phyloP scores from a whole-genome alignment of 805 yeast genomes.

The Sugiyamaella marilandica region DNA sequence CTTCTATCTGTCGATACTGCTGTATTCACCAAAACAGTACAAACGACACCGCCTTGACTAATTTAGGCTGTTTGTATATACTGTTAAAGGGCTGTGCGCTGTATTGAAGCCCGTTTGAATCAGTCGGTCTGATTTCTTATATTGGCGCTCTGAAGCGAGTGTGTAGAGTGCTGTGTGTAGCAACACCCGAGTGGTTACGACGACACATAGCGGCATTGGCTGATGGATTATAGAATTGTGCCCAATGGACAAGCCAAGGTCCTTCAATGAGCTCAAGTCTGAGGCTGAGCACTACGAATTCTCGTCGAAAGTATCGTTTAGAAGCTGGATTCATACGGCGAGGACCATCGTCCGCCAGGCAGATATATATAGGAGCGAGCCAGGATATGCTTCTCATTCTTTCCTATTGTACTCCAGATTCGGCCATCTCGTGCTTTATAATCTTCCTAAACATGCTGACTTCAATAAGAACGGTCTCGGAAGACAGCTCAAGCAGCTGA shows the following conservation, averaged over 20 bases:
- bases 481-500: slow-evolving; percentile 23
- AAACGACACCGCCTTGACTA: slow-evolving; percentile 34
- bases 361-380: slow-evolving; percentile 40
- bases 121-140: too few relatives aligned
- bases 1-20: neutral
- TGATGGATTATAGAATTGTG: too few relatives aligned
- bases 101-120: too few relatives aligned
- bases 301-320: slow-evolving; percentile 46
- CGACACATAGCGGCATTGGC: too few relatives aligned
- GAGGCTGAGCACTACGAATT: slow-evolving; percentile 53
- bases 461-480: slow-evolving; percentile 26
- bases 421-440: slow-evolving; percentile 51
- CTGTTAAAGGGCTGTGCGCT: neutral
- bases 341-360: slow-evolving; percentile 41
- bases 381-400: slow-evolving; percentile 42
- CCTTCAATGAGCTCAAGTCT: slow-evolving; percentile 34
- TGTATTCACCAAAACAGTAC: slow-evolving; percentile 6
- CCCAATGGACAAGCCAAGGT: slow-evolving; percentile 18
- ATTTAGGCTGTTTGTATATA: neutral
- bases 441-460: slow-evolving; percentile 44
- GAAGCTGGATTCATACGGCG: slow-evolving; percentile 53
- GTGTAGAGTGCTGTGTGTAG: too few relatives aligned
- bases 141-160: too few relatives aligned
- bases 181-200: too few relatives aligned
- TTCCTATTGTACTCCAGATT: slow-evolving; percentile 55